These are phyloP conservation scores for Acanthamoeba quina DNA, from an alignment of 208 protist genomes.

Conservation along the genomic window DNA sequence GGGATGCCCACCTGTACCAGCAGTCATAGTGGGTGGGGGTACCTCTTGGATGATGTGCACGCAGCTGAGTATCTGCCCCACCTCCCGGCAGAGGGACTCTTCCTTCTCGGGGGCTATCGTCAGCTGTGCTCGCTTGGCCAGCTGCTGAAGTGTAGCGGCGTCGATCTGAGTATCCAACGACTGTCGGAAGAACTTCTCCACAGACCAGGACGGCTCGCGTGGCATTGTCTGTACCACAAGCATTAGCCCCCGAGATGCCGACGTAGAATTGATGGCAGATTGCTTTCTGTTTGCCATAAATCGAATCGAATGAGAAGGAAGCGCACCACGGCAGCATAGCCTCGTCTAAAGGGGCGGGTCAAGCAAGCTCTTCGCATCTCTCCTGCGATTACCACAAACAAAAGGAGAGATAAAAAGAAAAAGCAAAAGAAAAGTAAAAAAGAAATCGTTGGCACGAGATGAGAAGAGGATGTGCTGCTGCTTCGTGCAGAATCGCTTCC, in stretches of 20 bases:
- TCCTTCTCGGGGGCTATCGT: conserved; percentile 20
- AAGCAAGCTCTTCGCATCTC: background rate
- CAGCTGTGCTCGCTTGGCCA: conserved; percentile 38
- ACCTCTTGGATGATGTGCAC: conserved; percentile 68
- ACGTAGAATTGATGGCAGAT: background rate
- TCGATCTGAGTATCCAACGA: background rate
- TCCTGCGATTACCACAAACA: too few relatives aligned
- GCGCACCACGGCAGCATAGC: background rate
- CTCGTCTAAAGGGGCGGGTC: background rate
- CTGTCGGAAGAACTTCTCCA: conserved; percentile 54
- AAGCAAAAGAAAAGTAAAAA: background rate
- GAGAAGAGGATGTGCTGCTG: too few relatives aligned
- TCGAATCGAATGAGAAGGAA: too few relatives aligned
- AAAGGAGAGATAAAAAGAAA: too few relatives aligned
- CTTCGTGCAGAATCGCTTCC: background rate
- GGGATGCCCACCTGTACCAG: background rate
- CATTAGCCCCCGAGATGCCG: background rate
- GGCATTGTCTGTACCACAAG: background rate
- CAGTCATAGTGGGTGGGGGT: background rate
- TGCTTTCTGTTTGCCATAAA: too few relatives aligned
- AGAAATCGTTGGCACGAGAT: too few relatives aligned
- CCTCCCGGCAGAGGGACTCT: conserved; percentile 28
- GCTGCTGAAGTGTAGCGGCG: background rate
- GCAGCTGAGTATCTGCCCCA: conserved; percentile 31
- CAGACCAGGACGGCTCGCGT: conserved; percentile 21